These are phyloP conservation scores for Candida tetrigidarum DNA, from an alignment of 1,139 yeast species.

Conservation along the genomic window DNA sequence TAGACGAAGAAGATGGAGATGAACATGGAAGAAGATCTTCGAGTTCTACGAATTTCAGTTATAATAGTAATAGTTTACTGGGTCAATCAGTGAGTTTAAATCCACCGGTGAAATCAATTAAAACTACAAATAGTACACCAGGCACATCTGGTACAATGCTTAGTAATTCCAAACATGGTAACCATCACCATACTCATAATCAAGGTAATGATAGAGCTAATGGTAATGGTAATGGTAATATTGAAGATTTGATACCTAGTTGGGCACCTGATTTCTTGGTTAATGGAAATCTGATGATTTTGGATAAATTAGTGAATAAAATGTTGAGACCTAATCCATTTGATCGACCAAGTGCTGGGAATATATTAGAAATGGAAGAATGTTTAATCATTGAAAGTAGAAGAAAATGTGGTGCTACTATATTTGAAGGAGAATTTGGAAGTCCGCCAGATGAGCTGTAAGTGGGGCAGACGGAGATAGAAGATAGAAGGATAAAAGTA, in stretches of 20 bases:
- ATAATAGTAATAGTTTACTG: conserved; percentile 6
- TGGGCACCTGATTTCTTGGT: conserved; percentile 90
- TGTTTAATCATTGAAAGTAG: conserved; percentile 78
- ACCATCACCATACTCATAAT: too few species aligned
- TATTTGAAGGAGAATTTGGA: conserved; percentile 96
- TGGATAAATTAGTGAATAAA: conserved; percentile 82
- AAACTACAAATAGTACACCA: neutral
- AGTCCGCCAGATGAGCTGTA: conserved; percentile 17
- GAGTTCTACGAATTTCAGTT: conserved; percentile 9
- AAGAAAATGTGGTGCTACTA: conserved; percentile 92
- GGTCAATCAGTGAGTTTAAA: conserved; percentile 12
- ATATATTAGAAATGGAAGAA: conserved; percentile 70
- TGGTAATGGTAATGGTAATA: conserved; percentile 11
- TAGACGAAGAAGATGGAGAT: too few species aligned
- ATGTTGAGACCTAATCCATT: conserved; percentile 91
- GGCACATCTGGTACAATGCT: neutral
- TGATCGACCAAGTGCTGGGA: conserved; percentile 77
- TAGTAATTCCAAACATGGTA: neutral
- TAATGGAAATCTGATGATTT: conserved; percentile 66
- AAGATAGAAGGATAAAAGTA: neutral
- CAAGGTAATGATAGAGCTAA: too few species aligned
- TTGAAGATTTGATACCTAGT: conserved; percentile 52
- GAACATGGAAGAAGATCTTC: conserved; percentile 7
- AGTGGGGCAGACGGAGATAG: neutral
- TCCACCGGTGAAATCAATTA: conserved; percentile 11